Percentiles rank a stretch among this genome's conserved stretches.
phyloP scores from a whole-genome alignment of 306 rosid species.

The Lithocarpus polystachyus region DNA sequence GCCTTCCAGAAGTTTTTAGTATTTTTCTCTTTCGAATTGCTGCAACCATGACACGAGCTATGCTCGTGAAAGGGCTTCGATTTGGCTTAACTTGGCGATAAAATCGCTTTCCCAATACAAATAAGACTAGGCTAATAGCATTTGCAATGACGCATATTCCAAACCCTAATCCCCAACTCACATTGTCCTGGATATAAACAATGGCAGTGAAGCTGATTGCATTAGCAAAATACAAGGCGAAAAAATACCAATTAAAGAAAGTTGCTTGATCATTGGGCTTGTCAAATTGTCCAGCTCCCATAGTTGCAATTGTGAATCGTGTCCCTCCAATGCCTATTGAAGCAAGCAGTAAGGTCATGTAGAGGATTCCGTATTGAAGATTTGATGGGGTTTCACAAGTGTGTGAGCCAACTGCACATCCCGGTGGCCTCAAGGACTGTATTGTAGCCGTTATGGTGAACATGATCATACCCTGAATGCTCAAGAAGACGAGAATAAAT shows the following conservation, averaged over 20 bases:
- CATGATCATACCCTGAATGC: too few species aligned
- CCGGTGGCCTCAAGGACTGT: too few species aligned
- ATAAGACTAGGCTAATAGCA: not conserved
- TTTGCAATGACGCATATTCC: conserved; percentile 19
- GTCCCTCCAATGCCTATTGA: too few species aligned
- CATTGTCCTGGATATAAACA: conserved; percentile 35
- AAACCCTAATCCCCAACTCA: conserved; percentile 44
- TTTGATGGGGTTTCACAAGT: too few species aligned
- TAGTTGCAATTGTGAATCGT: too few species aligned
- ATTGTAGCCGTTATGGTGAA: too few species aligned
- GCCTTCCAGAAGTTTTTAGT: not conserved
- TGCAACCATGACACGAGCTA: conserved; percentile 37
- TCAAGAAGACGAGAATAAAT: too few species aligned
- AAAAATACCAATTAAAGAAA: not conserved
- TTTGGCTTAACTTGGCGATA: conserved; percentile 29
- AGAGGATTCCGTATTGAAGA: too few species aligned
- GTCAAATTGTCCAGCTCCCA: too few species aligned
- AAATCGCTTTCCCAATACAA: conserved; percentile 31
- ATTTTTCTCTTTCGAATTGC: conserved; percentile 23
- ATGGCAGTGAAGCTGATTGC: conserved; percentile 22
- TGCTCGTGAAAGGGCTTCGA: conserved; percentile 37
- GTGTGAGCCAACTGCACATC: too few species aligned
- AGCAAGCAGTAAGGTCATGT: too few species aligned
- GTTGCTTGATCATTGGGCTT: too few species aligned
- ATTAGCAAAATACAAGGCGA: conserved; percentile 26